Base-by-base conservation (phyloP, 192 early-diverging fungal species). In the Oehlia diaphana region DNA sequence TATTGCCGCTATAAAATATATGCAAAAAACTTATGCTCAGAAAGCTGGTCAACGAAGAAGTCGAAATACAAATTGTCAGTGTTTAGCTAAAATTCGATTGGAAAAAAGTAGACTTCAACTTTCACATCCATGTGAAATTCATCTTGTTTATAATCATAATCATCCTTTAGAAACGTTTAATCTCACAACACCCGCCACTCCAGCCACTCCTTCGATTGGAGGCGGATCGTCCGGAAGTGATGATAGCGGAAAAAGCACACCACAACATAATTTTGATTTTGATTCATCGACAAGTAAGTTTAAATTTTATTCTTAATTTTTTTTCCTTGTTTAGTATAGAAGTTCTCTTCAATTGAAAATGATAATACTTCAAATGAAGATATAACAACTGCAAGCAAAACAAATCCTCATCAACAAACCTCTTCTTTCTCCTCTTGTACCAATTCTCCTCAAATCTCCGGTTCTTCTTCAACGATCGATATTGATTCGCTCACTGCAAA, bases 1-100 rank as follows among this genome's bases (percentile, higher is more conserved):
- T 50, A 77, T 77, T 28, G 76, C 76, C 10, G 76, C 76, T 33
- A 77, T 77, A n/a, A 77, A 77, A n/a, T 77, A 77, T 50, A 77
- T 77, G 76, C 76, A 77, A 77, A 77, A 77, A 67, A 77, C 76
- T 33, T 77, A 77, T 77, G 76, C 76, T 23, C 76, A 77, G 66
- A 77, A 77, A 19, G 64, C 64, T 33, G 76, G 76, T 67, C 76
- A 77, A 67, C 26, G 76, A 35, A 65, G 76, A 31, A 77, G 64
- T 77, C 21, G 76, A 77, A 77, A 77, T 67, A 77, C 76, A 14
- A 77, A 77, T 65, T 77, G 76, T 47, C 76, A 77, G 35, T 77
- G 76, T 77, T 67, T 77, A 28, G 76, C 76, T 3, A 77, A 77
- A 67, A 77, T 77, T 77, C 63, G 76, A 31, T 31, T 77, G 9